A percentile compares a stretch with the other conserved stretches of the same genome.
These are phyloP conservation scores for Limnomonas spitsbergensis DNA, from an alignment of 139 green algal genomes.

Conservation along the genomic window DNA sequence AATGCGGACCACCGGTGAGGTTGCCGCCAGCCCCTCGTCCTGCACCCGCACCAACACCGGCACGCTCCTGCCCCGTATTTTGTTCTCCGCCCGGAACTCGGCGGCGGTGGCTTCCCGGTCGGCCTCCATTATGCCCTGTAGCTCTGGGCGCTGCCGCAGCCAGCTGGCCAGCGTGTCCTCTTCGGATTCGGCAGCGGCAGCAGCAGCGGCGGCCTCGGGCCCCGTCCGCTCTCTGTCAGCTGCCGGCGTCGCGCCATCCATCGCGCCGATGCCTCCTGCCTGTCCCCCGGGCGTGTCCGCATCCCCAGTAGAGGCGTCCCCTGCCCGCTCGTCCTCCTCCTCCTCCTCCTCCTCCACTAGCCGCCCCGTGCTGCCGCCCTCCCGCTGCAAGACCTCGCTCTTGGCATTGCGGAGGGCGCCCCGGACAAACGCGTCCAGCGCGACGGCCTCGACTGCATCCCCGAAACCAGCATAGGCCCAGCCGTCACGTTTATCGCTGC, in stretches of 20 bases:
- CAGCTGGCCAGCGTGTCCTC: not conserved
- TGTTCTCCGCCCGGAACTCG: not conserved
- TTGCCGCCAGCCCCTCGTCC: not conserved
- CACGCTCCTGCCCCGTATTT: not conserved
- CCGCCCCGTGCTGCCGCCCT: too few species aligned
- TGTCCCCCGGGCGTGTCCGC: too few species aligned
- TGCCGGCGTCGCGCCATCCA: too few species aligned
- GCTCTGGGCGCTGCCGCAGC: not conserved
- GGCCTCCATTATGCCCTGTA: not conserved
- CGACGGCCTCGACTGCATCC: slow-evolving; percentile 1
- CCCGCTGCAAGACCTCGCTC: too few species aligned
- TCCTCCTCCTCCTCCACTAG: too few species aligned
- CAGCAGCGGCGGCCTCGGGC: too few species aligned
- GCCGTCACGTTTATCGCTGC: not conserved
- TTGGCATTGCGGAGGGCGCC: too few species aligned
- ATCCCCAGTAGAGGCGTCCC: too few species aligned
- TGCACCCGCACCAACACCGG: not conserved
- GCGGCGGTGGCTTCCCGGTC: not conserved
- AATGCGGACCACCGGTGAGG: not conserved
- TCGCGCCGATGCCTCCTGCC: too few species aligned
- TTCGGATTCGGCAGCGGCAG: too few species aligned
- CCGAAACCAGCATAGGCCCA: not conserved
- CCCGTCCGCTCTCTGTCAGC: too few species aligned
- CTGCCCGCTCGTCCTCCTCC: too few species aligned
- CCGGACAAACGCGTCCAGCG: not conserved